Evolutionary conservation across 2,329 filamentous ascomycete species (phyloP).

Genomic region (Nigrospora sphaerica): DNA sequence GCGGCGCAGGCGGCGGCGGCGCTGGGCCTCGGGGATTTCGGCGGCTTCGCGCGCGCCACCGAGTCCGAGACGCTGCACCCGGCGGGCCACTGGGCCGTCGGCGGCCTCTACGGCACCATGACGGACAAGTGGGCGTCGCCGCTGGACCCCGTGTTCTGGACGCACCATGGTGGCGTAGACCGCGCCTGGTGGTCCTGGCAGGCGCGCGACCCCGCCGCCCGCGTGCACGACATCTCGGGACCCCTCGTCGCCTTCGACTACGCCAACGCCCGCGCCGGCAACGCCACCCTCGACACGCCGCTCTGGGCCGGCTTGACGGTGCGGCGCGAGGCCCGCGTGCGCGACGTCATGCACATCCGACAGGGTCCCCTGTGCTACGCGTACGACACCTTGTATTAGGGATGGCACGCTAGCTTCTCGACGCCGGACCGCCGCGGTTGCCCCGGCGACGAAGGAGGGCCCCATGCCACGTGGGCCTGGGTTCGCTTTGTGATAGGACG

Average conservation of each 20-base stretch:
- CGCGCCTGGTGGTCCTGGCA: slow-evolving; percentile 5
- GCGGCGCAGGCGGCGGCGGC: not conserved
- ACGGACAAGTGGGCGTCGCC: slow-evolving; percentile 3
- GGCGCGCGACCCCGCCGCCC: not conserved
- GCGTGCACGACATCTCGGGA: slow-evolving; percentile 1
- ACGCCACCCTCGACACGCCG: not conserved
- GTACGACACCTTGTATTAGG: slow-evolving; percentile 3
- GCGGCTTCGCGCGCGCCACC: not conserved
- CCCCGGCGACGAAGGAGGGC: too few relatives aligned
- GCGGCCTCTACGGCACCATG: slow-evolving; percentile 4
- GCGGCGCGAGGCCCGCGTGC: not conserved
- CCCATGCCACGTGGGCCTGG: too few relatives aligned
- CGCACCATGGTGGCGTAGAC: slow-evolving; percentile 3
- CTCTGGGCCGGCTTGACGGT: not conserved
- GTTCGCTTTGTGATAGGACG: too few relatives aligned
- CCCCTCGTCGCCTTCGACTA: slow-evolving; percentile 3
- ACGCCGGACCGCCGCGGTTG: too few relatives aligned
- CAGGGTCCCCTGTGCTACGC: slow-evolving; percentile 2
- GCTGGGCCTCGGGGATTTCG: not conserved
- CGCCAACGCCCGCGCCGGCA: not conserved
- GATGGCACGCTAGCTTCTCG: too few relatives aligned
- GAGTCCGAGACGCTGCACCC: not conserved
- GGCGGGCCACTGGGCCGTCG: slow-evolving; percentile 3
- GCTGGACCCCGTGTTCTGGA: slow-evolving; percentile 3
- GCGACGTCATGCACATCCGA: slow-evolving; percentile 2